A percentile compares a stretch with the other conserved stretches of the same genome.
Evolutionary conservation across 495 filamentous ascomycete species (phyloP).

Genomic region (Penicillium daleae): DNA sequence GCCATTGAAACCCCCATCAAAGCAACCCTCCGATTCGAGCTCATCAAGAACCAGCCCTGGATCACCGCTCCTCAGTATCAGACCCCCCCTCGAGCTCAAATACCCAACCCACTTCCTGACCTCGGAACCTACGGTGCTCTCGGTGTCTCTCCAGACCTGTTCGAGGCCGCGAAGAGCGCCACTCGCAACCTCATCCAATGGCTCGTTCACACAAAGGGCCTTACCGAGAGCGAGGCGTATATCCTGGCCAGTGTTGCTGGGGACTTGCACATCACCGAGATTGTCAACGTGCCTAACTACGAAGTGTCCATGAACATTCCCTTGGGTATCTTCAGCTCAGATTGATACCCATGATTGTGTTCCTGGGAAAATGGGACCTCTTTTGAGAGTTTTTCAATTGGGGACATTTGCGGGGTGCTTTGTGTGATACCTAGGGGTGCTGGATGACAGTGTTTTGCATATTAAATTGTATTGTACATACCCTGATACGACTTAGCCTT

Average conservation of each 20-base stretch:
- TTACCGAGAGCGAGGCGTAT: slow-evolving; percentile 51
- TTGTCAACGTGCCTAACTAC: slow-evolving; percentile 56
- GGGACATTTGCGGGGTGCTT: slow-evolving; percentile 6
- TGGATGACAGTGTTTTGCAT: slow-evolving; percentile 7
- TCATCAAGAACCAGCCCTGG: slow-evolving; percentile 50
- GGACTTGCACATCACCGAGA: slow-evolving; percentile 50
- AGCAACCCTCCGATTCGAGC: slow-evolving; percentile 48
- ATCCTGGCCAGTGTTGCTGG: slow-evolving; percentile 53
- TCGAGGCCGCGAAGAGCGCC: slow-evolving; percentile 50
- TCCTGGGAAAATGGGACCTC: background rate
- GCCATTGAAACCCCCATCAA: slow-evolving; percentile 58
- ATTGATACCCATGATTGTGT: background rate
- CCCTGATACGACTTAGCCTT: slow-evolving; percentile 6
- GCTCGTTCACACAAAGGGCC: slow-evolving; percentile 48
- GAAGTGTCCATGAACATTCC: slow-evolving; percentile 51
- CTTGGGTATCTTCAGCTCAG: slow-evolving; percentile 43
- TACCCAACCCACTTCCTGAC: slow-evolving; percentile 32
- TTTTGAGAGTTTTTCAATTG: background rate
- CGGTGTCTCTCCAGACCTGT: slow-evolving; percentile 47
- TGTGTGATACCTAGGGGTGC: slow-evolving; percentile 25
- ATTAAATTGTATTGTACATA: slow-evolving; percentile 18
- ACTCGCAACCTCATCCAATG: slow-evolving; percentile 48
- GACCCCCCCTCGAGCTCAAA: slow-evolving; percentile 36
- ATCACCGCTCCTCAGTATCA: slow-evolving; percentile 49
- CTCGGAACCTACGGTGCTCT: slow-evolving; percentile 51